Percentiles rank a stretch among this genome's conserved stretches.
Conservation (phyloP, 805 yeast species). For the Lachancea dasiensis region DNA sequence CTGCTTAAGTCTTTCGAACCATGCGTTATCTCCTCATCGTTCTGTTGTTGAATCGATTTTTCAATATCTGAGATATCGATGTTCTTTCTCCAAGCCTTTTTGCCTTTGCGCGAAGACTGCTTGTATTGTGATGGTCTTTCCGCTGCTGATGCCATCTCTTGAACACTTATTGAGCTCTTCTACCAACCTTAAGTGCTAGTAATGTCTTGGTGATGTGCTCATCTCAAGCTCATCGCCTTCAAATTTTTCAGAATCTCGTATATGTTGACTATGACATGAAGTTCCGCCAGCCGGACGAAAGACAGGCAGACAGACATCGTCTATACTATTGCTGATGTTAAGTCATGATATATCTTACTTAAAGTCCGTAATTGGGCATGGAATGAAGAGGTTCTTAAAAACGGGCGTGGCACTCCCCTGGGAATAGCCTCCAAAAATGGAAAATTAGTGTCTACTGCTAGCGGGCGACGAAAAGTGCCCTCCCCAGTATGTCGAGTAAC, state of each 20-base stretch:
- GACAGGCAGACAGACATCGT: no score
- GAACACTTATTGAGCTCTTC: no score
- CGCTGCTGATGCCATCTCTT: conserved; percentile 17
- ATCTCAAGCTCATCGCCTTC: conserved; percentile 18
- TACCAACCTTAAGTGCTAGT: background rate
- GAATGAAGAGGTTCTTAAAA: no score
- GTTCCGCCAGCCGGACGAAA: no score
- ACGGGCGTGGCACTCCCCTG: no score
- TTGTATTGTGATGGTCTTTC: conserved; percentile 50
- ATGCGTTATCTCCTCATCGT: conserved; percentile 47
- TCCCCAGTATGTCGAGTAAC: no score
- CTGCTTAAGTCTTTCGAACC: conserved; percentile 27
- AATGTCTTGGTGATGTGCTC: conserved; percentile 9
- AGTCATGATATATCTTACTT: conserved; percentile 9
- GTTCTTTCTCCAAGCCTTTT: conserved; percentile 93
- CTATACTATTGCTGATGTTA: background rate
- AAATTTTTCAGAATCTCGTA: conserved; percentile 6
- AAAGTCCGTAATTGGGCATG: background rate
- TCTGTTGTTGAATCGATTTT: conserved; percentile 55
- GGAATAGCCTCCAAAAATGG: no score
- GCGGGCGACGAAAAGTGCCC: no score
- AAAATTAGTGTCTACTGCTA: no score
- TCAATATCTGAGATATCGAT: conserved; percentile 81
- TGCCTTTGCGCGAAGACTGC: conserved; percentile 87
- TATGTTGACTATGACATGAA: background rate